Conservation (phyloP, 257 asterid species). For the Solanum piurae region DNA sequence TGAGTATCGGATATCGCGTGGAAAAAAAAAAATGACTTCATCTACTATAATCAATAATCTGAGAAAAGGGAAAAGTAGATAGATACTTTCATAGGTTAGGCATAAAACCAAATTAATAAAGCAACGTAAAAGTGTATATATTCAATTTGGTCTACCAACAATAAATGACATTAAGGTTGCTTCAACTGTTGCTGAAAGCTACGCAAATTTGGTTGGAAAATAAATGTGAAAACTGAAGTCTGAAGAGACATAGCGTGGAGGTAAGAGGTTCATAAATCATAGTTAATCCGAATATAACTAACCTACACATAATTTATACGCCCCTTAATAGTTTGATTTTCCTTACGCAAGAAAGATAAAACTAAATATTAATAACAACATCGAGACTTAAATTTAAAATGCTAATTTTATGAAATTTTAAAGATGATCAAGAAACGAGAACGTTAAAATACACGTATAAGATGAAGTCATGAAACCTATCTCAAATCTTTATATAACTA, state of each 20-base stretch:
- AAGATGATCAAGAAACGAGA: no score
- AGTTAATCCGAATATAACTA: rapidly evolving
- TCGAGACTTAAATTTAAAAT: not conserved
- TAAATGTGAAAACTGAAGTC: not conserved
- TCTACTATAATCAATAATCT: not conserved
- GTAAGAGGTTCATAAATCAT: not conserved
- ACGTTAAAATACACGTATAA: not conserved
- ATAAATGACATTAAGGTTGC: not conserved
- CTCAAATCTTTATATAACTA: not conserved
- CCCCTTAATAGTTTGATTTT: not conserved
- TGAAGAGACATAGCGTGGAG: not conserved
- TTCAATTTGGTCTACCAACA: not conserved
- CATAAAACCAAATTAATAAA: not conserved
- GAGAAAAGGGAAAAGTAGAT: not conserved
- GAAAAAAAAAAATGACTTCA: no score
- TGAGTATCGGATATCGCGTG: no score
- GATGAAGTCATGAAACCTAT: not conserved
- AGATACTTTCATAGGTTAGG: not conserved
- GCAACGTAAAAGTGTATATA: not conserved
- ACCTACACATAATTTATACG: not conserved
- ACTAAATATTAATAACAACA: not conserved
- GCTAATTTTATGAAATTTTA: no score
- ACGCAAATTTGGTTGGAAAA: not conserved
- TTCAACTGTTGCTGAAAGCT: not conserved
- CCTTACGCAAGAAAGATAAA: not conserved